Conservation (phyloP, 177 flowering plant species). For the Vitis hybrid region DNA sequence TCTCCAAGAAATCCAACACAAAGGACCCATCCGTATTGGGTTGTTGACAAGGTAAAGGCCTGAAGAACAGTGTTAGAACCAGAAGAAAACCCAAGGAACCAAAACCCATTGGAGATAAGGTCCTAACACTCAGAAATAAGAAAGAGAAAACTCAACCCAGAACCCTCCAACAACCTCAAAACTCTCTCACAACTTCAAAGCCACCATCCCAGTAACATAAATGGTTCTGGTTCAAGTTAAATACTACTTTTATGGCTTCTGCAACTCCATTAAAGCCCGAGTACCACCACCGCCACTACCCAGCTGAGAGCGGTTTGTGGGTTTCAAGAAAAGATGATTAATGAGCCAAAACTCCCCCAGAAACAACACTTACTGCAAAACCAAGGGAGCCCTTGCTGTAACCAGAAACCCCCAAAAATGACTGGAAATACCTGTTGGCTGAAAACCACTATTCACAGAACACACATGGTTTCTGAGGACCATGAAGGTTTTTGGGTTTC, state of each 20-base stretch:
- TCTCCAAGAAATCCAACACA: constrained; percentile 60
- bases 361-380: background rate
- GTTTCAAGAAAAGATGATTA: constrained; percentile 3
- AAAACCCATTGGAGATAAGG: constrained; percentile 44
- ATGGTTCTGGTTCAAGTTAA: constrained; percentile 6
- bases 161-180: constrained; percentile 8
- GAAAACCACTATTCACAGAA: background rate
- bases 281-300: background rate
- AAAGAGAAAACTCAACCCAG: background rate
- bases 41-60: constrained; percentile 44
- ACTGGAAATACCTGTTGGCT: background rate
- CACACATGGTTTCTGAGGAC: constrained; percentile 3
- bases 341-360: constrained; percentile 3
- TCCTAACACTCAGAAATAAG: constrained; percentile 4
- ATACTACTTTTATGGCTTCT: background rate
- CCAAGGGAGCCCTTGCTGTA: background rate
- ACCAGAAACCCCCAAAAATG: constrained; percentile 13
- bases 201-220: background rate
- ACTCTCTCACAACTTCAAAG: constrained; percentile 9
- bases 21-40: constrained; percentile 83
- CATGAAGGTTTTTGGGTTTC: background rate
- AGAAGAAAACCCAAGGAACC: constrained; percentile 31
- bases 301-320: constrained; percentile 1
- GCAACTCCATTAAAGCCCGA: constrained; percentile 10
- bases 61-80: constrained; percentile 43